Evolutionary conservation across 345 rosid genomes (phyloP), one percentile per base, ranked within the genome.

Genomic region (Crucihimalaya himalaica): DNA sequence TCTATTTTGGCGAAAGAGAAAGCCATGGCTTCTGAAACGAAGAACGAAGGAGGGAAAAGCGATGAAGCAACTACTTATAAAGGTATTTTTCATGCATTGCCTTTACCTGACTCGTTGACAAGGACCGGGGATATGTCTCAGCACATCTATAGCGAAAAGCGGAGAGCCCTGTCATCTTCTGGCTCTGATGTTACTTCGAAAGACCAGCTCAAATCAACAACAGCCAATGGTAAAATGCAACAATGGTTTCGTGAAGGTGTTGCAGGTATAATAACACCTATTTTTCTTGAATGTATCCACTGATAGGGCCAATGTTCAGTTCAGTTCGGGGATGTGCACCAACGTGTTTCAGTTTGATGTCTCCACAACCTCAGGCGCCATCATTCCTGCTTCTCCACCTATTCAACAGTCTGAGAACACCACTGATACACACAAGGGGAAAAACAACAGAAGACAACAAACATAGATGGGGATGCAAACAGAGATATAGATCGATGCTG

Each of bases 181-280:
- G 81, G 88, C 60, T 71, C 81, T 68, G 76, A 82, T 55, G 89
- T 87, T 79, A 56, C 70, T 39, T 63, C 77, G 64, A 84, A 91
- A 76, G 94, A 88, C 74, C 84, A 83, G 58, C 46, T 84, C 59
- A 86, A 81, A 84, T 63, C 92, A 32, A 71, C 82, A 53, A 70
- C 84, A 11, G 75, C 85, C 6, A 82, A 85, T 78, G 90, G 92
- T 63, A 83, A 82, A 72, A 81, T 91, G 84, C 96, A 94, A 77
- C 87, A 88, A 84, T 94, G 98, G 98, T 94, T 94, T 83, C 87
- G 79, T 55, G 95, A 94, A 88, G 97, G 93, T 40, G 84, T 85
- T 72, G 88, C 98, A 80, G 98, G 98, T 91, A 32, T n/a, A 6
- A 20, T 54, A 50, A 48, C 67, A 37, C 21, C 21, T 9, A 3